Base-by-base conservation (phyloP, 441 rosid species). In the Geranium incanum region DNA sequence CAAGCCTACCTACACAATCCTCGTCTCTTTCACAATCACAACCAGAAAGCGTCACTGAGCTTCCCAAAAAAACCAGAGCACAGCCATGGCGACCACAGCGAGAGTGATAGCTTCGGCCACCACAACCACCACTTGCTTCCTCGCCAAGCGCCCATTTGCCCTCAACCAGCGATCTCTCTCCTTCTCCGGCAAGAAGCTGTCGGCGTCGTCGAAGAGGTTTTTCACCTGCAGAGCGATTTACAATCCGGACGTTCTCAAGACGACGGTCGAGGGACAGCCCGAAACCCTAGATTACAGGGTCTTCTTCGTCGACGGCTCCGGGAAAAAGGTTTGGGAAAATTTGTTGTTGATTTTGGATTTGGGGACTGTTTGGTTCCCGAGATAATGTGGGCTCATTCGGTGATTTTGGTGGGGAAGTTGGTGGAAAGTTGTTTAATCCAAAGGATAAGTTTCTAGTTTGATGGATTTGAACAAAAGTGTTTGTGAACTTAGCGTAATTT, bases 231-330 rank as follows among this genome's bases (percentile, higher is more conserved):
- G 65, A 7, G 95, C 97, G n/a, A 84, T 92, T 0, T 81, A 88
- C 70, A 89, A 83, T 9, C 96, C 97, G 68, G 78, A 83, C 11
- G 1, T 19, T 77, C 77, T 87, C 69, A 84, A 80, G 74, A 78
- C 86, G 82, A 81, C 85, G 70, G 90, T 86, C 72, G 97, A 89
- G 76, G 98, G 99, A 36, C 87, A 82, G 73, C 87, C 95, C 12
- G 91, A 88, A 72, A 84, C 96, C 72, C 83, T 95, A n/a, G 97
- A 92, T 71, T 92, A 90, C 80, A 82, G 98, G 5, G 92, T 90
- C 66, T 92, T 90, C 86, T 87, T 92, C 79, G 82, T 78, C 57
- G 88, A 89, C 67, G 71, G 78, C 52, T 85, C 95, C 4, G 96
- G 93, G 57, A 95, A 88, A 79, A 92, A 80, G 98, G 99, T 64